Percentiles rank a stretch among this genome's conserved stretches.
These are phyloP conservation scores for Telopea speciosissima DNA, from an alignment of 177 flowering plant genomes.

Conservation along the genomic window DNA sequence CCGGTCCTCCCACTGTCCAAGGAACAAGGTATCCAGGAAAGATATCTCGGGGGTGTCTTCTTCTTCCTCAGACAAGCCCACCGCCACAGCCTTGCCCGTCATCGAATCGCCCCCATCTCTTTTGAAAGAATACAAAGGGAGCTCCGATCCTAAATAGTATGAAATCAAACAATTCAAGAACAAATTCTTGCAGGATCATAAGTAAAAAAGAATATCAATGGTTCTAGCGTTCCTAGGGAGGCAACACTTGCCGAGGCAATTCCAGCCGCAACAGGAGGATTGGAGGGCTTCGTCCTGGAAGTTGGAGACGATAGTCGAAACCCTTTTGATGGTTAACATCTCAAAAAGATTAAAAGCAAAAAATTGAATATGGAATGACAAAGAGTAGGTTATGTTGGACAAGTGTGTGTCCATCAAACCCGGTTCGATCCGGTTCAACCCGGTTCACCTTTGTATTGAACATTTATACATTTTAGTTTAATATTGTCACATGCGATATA, in stretches of 20 bases:
- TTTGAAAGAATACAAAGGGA: background rate
- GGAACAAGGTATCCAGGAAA: background rate
- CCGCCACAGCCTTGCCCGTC: background rate
- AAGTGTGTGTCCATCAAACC: too few relatives aligned
- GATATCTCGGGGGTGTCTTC: background rate
- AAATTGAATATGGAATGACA: too few relatives aligned
- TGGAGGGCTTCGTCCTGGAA: background rate
- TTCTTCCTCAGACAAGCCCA: background rate
- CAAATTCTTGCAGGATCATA: background rate
- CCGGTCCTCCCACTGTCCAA: background rate
- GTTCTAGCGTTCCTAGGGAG: background rate
- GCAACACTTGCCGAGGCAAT: background rate
- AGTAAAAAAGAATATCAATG: too few relatives aligned
- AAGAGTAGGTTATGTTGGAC: too few relatives aligned
- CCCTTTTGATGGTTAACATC: background rate
- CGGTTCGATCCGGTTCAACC: too few relatives aligned
- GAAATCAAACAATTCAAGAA: background rate
- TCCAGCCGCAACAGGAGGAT: background rate
- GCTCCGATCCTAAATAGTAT: background rate
- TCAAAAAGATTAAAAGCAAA: constrained; percentile 63
- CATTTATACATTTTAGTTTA: too few relatives aligned
- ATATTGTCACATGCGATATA: too few relatives aligned
- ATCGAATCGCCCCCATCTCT: background rate
- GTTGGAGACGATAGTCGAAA: background rate
- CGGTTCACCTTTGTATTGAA: too few relatives aligned